Conservation (phyloP, 2,329 filamentous ascomycete genomes). For the Macrophomina phaseolina region DNA sequence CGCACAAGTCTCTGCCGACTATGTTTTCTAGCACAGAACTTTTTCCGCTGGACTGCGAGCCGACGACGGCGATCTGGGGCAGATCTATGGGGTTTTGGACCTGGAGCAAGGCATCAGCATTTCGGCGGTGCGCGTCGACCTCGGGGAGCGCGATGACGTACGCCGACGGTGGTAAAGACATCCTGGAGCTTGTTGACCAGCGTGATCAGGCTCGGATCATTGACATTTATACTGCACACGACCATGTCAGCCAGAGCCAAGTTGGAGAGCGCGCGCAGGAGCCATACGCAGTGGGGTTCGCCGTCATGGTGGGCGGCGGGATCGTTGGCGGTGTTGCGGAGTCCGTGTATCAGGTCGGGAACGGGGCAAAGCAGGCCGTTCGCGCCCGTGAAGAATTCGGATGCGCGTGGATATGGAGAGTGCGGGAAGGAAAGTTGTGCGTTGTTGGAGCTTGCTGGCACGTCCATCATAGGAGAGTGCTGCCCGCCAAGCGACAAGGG, state of each 20-base stretch:
- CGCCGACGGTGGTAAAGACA: constrained; percentile 96
- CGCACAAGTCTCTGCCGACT: constrained; percentile 97
- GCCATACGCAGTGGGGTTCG: constrained; percentile 48
- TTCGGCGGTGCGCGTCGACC: constrained; percentile 27
- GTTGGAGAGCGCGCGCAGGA: constrained; percentile 16
- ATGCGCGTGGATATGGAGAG: constrained; percentile 18
- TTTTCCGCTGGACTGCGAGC: constrained; percentile 98
- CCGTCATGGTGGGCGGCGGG: constrained; percentile 44
- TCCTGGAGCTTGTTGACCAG: constrained; percentile 99
- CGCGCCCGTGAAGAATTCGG: constrained; percentile 6
- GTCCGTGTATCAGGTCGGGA: constrained; percentile 2
- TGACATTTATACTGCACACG: constrained; percentile 69
- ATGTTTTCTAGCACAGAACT: constrained; percentile 99
- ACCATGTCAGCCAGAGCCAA: constrained; percentile 20
- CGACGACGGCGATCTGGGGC: constrained; percentile 96
- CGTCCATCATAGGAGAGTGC: constrained; percentile 24
- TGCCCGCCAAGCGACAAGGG: constrained; percentile 26
- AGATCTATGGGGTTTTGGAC: constrained; percentile 99
- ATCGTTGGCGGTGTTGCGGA: constrained; percentile 16
- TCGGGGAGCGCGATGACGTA: constrained; percentile 48
- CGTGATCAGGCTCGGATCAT: constrained; percentile 72
- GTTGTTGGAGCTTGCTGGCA: constrained; percentile 27
- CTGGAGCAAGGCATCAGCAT: constrained; percentile 51
- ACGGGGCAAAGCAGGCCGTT: constrained; percentile 17
- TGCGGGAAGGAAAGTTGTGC: constrained; percentile 20